Conservation (phyloP, 768 basidiomycete species). For the Lentinula guzmanii region DNA sequence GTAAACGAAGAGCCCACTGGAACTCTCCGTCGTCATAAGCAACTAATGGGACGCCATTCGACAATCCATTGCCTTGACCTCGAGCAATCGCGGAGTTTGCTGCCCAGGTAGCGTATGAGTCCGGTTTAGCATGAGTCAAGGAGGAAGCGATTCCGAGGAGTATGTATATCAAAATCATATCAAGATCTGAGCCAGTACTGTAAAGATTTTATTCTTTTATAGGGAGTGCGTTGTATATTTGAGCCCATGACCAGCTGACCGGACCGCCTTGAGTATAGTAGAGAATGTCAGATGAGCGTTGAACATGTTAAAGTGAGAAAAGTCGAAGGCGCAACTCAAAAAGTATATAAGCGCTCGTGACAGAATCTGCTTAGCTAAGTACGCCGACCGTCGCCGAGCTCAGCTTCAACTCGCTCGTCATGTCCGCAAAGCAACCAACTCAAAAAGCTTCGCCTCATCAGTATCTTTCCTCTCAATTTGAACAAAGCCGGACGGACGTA, state of each 20-base stretch:
- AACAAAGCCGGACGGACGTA: background rate
- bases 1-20: slow-evolving; percentile 32
- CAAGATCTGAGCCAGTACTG: too few relatives aligned
- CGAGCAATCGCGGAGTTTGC: slow-evolving; percentile 39
- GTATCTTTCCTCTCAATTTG: background rate
- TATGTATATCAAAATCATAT: background rate
- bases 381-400: too few relatives aligned
- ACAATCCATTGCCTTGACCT: slow-evolving; percentile 36
- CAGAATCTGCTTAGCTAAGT: too few relatives aligned
- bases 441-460: background rate
- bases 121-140: slow-evolving; percentile 19
- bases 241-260: background rate
- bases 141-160: background rate
- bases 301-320: background rate
- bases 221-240: background rate
- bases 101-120: slow-evolving; percentile 38
- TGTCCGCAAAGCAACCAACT: background rate
- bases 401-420: background rate
- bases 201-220: background rate
- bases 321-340: too few relatives aligned
- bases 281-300: background rate
- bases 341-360: too few relatives aligned
- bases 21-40: slow-evolving; percentile 36
- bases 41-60: slow-evolving; percentile 25
- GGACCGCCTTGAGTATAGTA: background rate